phyloP scores from a whole-genome alignment of 2,329 filamentous ascomycete genomes.

The Verticillium klebahnii region DNA sequence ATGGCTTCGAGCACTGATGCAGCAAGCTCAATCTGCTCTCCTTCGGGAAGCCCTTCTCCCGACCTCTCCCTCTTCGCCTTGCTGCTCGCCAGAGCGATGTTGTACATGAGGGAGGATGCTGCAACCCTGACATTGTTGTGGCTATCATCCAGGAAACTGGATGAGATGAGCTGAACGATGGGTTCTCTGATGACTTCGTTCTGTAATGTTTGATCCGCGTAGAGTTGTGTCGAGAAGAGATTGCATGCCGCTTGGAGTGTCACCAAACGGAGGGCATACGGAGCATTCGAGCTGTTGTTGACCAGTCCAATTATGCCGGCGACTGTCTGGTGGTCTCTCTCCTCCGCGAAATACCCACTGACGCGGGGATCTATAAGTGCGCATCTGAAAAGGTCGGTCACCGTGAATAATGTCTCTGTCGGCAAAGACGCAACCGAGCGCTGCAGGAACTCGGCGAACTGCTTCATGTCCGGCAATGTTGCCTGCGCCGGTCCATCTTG shows the following conservation, averaged over 20 bases:
- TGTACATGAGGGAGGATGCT: slow-evolving; percentile 79
- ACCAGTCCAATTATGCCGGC: slow-evolving; percentile 56
- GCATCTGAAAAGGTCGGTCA: slow-evolving; percentile 80
- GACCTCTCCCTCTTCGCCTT: slow-evolving; percentile 55
- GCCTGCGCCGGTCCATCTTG: slow-evolving; percentile 58
- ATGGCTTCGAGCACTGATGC: slow-evolving; percentile 77
- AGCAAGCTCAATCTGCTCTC: slow-evolving; percentile 73
- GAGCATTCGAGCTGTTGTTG: slow-evolving; percentile 52
- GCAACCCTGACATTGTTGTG: slow-evolving; percentile 74
- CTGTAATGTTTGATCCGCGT: slow-evolving; percentile 57
- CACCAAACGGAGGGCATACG: slow-evolving; percentile 79
- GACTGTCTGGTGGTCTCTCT: slow-evolving; percentile 61
- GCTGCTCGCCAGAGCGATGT: slow-evolving; percentile 69
- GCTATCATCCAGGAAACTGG: slow-evolving; percentile 72
- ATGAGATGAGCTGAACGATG: slow-evolving; percentile 66
- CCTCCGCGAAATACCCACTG: slow-evolving; percentile 78
- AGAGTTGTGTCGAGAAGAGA: slow-evolving; percentile 72
- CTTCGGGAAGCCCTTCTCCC: slow-evolving; percentile 57
- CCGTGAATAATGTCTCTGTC: slow-evolving; percentile 65
- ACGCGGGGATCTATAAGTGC: slow-evolving; percentile 73
- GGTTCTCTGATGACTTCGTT: slow-evolving; percentile 47
- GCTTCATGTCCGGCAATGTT: slow-evolving; percentile 64
- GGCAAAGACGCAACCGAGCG: slow-evolving; percentile 52
- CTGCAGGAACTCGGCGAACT: slow-evolving; percentile 59
- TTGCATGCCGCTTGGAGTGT: slow-evolving; percentile 82